Evolutionary conservation across 2,329 filamentous ascomycete species (phyloP).

Genomic region (Podosphaera fusca): DNA sequence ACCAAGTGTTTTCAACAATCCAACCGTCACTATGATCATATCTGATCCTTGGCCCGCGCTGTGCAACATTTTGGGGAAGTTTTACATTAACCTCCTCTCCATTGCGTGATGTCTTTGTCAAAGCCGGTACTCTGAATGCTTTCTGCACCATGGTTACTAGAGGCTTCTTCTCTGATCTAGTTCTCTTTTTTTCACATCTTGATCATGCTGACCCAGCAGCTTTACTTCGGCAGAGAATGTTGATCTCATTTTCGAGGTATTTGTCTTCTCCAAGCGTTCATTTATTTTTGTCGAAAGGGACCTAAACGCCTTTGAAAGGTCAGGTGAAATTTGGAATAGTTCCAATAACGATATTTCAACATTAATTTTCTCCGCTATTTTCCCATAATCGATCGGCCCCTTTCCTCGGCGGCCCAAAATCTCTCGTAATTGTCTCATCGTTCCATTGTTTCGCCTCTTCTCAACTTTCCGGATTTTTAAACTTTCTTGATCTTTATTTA

Average conservation of each 20-base stretch:
- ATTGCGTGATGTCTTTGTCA: not conserved
- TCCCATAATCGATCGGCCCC: no score
- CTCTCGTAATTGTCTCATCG: no score
- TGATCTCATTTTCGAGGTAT: no score
- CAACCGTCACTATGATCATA: not conserved
- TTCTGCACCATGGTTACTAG: no score
- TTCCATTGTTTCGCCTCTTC: no score
- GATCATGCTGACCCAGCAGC: no score
- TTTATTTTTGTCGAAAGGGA: not conserved
- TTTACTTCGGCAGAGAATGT: no score
- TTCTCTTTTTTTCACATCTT: no score
- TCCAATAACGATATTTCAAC: not conserved
- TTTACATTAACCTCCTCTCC: not conserved
- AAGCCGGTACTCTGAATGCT: not conserved
- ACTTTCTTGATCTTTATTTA: no score
- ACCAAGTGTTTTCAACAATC: no score
- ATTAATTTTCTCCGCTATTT: not conserved
- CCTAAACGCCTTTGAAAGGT: not conserved
- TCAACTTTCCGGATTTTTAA: no score
- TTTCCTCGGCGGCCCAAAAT: no score
- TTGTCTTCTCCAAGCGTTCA: not conserved
- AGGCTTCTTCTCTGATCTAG: not conserved
- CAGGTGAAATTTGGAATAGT: not conserved
- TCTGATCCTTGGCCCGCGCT: not conserved
- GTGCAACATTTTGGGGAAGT: not conserved